These are phyloP conservation scores for Podospora fimiseda DNA, from an alignment of 495 filamentous ascomycete genomes.

Conservation along the genomic window DNA sequence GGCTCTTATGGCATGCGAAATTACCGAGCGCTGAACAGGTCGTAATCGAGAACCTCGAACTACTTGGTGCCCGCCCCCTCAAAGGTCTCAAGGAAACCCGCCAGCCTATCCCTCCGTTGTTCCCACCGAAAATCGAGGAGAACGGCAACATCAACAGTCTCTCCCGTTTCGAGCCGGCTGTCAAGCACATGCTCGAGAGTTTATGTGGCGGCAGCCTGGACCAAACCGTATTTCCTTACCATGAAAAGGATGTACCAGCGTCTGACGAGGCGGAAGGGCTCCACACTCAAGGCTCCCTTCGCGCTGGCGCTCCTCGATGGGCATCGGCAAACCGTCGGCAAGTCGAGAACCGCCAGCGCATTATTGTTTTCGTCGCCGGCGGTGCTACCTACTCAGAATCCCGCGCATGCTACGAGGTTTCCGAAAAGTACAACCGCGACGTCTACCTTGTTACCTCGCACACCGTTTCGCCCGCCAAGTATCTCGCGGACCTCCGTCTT, in stretches of 20 bases:
- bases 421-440: constrained; percentile 62
- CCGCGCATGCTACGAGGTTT: constrained; percentile 82
- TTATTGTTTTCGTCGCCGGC: constrained; percentile 94
- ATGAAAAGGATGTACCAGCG: constrained; percentile 61
- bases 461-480: constrained; percentile 78
- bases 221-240: constrained; percentile 69
- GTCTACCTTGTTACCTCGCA: constrained; percentile 88
- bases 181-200: constrained; percentile 76
- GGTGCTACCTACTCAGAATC: constrained; percentile 90
- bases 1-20: constrained; percentile 76
- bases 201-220: constrained; percentile 60
- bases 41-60: constrained; percentile 68
- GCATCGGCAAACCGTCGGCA: constrained; percentile 69
- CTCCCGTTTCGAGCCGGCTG: constrained; percentile 62
- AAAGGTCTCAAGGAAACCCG: constrained; percentile 69
- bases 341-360: constrained; percentile 77
- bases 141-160: constrained; percentile 57
- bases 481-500: constrained; percentile 73
- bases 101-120: constrained; percentile 57
- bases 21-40: constrained; percentile 60
- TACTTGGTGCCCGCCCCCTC: constrained; percentile 70
- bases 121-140: constrained; percentile 53
- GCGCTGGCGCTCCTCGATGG: constrained; percentile 88
- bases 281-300: constrained; percentile 66
- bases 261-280: constrained; percentile 47